Percentiles rank a stretch among this genome's conserved stretches.
Conservation (phyloP, 1,284 basidiomycete species). For the Cutaneotrichosporon curvatum region DNA sequence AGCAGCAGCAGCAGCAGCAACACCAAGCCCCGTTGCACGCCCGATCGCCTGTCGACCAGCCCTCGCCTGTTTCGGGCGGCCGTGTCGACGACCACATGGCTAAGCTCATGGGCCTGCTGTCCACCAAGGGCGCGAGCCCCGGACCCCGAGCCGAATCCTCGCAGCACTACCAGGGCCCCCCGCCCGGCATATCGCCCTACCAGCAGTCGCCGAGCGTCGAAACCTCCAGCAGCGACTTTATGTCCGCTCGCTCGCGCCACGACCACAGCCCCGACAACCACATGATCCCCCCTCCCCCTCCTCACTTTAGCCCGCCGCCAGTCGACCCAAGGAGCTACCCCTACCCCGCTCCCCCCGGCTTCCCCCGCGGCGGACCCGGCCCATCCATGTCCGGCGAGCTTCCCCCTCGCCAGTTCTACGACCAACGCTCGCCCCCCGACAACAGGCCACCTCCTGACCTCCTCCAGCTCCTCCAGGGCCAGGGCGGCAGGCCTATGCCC, state of each 20-base stretch:
- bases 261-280: neutral
- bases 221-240: slow-evolving; percentile 5
- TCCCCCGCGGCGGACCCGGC: slow-evolving; percentile 1
- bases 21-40: neutral
- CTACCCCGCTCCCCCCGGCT: slow-evolving; percentile 7
- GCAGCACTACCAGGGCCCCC: slow-evolving; percentile 4
- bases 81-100: slow-evolving; percentile 32
- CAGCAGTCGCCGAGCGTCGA: slow-evolving; percentile 7
- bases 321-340: slow-evolving; percentile 10
- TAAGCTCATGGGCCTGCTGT: slow-evolving; percentile 37
- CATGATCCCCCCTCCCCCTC: neutral
- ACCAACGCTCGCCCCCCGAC: slow-evolving; percentile 10
- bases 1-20: slow-evolving; percentile 8
- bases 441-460: slow-evolving; percentile 13
- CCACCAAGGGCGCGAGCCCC: slow-evolving; percentile 19
- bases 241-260: slow-evolving; percentile 4
- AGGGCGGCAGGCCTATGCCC: slow-evolving; percentile 5
- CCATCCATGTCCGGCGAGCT: neutral
- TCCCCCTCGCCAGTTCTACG: neutral
- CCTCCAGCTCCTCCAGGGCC: slow-evolving; percentile 26
- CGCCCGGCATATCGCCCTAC: slow-evolving; percentile 16
- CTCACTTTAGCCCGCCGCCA: slow-evolving; percentile 1
- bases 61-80: neutral
- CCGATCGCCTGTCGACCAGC: neutral
- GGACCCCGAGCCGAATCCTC: slow-evolving; percentile 8